These are phyloP conservation scores for Coemansia aciculifera DNA, from an alignment of 192 early-diverging fungal species.

Conservation along the genomic window DNA sequence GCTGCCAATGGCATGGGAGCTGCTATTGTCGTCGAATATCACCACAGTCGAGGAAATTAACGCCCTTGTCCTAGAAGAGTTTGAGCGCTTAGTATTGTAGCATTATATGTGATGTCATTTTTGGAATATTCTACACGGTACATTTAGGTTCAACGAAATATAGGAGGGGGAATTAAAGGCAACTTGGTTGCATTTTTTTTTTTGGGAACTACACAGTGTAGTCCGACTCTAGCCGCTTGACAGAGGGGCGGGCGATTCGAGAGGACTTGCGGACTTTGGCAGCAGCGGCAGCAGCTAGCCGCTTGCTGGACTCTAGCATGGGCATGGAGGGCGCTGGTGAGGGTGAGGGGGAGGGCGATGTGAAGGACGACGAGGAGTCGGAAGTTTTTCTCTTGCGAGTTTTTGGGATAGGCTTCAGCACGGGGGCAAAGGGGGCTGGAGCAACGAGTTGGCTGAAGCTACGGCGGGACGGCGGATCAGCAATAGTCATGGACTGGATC, in stretches of 20 bases:
- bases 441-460: constrained; percentile 2
- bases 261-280: constrained; percentile 53
- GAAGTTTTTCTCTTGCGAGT: constrained; percentile 12
- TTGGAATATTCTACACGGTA: constrained; percentile 16
- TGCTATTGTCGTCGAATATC: constrained; percentile 28
- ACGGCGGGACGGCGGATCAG: neutral
- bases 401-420: constrained; percentile 4
- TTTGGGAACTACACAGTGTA: constrained; percentile 18
- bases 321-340: neutral
- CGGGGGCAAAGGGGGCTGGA: neutral
- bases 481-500: neutral
- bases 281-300: neutral
- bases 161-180: neutral
- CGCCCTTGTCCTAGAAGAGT: constrained; percentile 28
- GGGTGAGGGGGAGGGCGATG: neutral
- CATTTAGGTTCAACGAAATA: neutral
- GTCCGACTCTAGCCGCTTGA: constrained; percentile 46
- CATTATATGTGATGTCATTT: neutral
- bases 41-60: constrained; percentile 21
- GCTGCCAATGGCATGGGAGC: constrained; percentile 54
- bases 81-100: constrained; percentile 40
- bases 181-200: neutral
- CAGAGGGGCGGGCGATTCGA: constrained; percentile 42
- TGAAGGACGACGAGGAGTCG: neutral
- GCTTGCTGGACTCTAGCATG: neutral